phyloP scores from a whole-genome alignment of 1,284 basidiomycete genomes.

The Anthracocystis walkeri region DNA sequence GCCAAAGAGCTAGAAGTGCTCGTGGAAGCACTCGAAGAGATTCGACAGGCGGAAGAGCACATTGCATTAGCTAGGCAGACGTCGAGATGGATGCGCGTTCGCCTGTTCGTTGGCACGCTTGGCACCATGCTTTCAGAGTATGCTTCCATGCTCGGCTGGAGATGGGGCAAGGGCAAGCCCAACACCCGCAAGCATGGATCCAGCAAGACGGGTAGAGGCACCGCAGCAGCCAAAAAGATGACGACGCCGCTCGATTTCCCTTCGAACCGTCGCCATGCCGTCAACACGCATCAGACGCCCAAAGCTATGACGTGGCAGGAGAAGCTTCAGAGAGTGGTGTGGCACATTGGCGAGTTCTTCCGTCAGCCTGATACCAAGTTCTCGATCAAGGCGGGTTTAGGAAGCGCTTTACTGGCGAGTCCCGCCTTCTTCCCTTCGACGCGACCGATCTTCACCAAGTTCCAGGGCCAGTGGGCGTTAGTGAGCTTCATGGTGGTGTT shows the following conservation, averaged over 20 bases:
- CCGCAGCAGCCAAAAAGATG: constrained; percentile 68
- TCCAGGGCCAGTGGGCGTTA: constrained; percentile 92
- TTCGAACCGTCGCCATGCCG: constrained; percentile 82
- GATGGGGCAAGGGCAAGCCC: constrained; percentile 17
- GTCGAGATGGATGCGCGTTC: constrained; percentile 34
- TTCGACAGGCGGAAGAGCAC: constrained; percentile 49
- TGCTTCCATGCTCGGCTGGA: constrained; percentile 39
- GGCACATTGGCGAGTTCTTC: constrained; percentile 80
- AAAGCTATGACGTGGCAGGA: constrained; percentile 64
- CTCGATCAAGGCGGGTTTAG: constrained; percentile 82
- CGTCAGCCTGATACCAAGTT: constrained; percentile 84
- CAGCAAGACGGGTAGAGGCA: constrained; percentile 4
- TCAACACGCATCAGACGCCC: constrained; percentile 85
- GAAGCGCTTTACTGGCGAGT: constrained; percentile 80
- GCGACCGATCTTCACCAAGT: constrained; percentile 81
- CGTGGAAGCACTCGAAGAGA: constrained; percentile 48
- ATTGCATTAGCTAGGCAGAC: constrained; percentile 43
- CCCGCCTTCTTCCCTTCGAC: constrained; percentile 87
- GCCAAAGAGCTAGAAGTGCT: constrained; percentile 55
- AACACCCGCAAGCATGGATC: neutral
- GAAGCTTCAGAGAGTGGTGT: constrained; percentile 73
- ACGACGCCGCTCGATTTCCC: constrained; percentile 78
- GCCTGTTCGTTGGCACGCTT: constrained; percentile 27
- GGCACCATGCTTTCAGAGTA: constrained; percentile 25
- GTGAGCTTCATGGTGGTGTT: constrained; percentile 78